Conservation (phyloP, 1,284 basidiomycete genomes). For the Ustilago cynodontis region DNA sequence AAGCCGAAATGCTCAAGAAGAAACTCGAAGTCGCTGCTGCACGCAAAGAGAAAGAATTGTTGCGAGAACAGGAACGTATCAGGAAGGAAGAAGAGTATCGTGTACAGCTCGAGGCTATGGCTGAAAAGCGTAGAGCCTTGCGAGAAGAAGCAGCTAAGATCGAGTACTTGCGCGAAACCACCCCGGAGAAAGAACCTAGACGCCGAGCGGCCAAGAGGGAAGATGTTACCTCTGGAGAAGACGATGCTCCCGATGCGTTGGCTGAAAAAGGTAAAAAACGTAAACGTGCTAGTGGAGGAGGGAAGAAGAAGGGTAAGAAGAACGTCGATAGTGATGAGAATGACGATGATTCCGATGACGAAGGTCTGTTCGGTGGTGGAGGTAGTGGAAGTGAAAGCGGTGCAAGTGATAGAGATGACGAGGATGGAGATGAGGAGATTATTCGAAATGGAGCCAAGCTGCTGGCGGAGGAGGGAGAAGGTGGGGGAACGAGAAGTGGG, state of each 20-base stretch:
- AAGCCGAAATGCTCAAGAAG: slow-evolving; percentile 50
- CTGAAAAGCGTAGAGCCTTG: slow-evolving; percentile 56
- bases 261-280: slow-evolving; percentile 43
- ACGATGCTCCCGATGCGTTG: slow-evolving; percentile 45
- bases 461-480: slow-evolving; percentile 43
- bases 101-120: slow-evolving; percentile 59
- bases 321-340: slow-evolving; percentile 40
- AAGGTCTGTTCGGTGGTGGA: slow-evolving; percentile 36
- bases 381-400: slow-evolving; percentile 33
- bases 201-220: slow-evolving; percentile 34
- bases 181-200: slow-evolving; percentile 49
- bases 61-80: slow-evolving; percentile 54
- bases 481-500: slow-evolving; percentile 14
- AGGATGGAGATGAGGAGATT: slow-evolving; percentile 56
- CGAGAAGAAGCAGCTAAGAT: slow-evolving; percentile 63
- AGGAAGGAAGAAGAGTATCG: slow-evolving; percentile 60
- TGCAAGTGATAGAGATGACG: slow-evolving; percentile 31
- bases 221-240: slow-evolving; percentile 48
- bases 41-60: slow-evolving; percentile 57
- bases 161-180: slow-evolving; percentile 58
- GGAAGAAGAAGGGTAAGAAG: slow-evolving; percentile 47
- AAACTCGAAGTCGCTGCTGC: slow-evolving; percentile 53
- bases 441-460: slow-evolving; percentile 42
- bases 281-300: slow-evolving; percentile 21
- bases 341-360: slow-evolving; percentile 40